Percentiles rank a stretch among this genome's conserved stretches.
Evolutionary conservation across 2,329 filamentous ascomycete species (phyloP).

Genomic region (Verticillium alfalfae): DNA sequence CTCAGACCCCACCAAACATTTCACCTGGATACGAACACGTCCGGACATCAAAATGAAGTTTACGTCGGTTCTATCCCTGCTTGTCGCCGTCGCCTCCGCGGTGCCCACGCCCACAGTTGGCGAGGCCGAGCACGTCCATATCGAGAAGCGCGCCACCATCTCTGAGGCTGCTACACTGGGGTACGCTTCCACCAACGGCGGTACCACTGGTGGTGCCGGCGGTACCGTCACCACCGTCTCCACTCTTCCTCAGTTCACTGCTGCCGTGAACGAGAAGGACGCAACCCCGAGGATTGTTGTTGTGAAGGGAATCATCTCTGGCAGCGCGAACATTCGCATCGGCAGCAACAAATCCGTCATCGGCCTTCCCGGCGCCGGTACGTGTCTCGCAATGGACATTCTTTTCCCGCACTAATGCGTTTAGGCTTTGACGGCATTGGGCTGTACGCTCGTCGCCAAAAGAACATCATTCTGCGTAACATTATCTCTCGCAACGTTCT

Average conservation of each 20-base stretch:
- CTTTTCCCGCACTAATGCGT: neutral
- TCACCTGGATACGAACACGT: neutral
- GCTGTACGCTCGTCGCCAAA: constrained; percentile 40
- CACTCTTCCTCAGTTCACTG: constrained; percentile 30
- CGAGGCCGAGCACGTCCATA: constrained; percentile 4
- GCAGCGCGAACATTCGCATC: constrained; percentile 28
- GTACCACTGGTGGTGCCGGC: constrained; percentile 38
- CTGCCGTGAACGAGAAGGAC: constrained; percentile 28
- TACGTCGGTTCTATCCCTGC: constrained; percentile 3
- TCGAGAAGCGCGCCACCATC: constrained; percentile 12
- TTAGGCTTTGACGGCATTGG: constrained; percentile 35
- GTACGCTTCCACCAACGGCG: constrained; percentile 37
- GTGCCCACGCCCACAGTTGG: constrained; percentile 11
- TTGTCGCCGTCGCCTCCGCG: constrained; percentile 7
- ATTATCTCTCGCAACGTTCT: constrained; percentile 21
- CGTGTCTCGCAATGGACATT: neutral
- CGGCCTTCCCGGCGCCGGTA: constrained; percentile 20
- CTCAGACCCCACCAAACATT: neutral
- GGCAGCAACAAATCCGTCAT: constrained; percentile 38
- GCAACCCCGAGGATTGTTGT: constrained; percentile 37
- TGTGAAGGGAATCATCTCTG: constrained; percentile 29
- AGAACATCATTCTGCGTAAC: constrained; percentile 54
- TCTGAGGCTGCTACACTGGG: constrained; percentile 24
- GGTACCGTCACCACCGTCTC: constrained; percentile 38
- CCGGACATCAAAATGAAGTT: constrained; percentile 6